Evolutionary conservation across 192 early-diverging fungal species (phyloP).

Genomic region (Backusella liffmaniae): DNA sequence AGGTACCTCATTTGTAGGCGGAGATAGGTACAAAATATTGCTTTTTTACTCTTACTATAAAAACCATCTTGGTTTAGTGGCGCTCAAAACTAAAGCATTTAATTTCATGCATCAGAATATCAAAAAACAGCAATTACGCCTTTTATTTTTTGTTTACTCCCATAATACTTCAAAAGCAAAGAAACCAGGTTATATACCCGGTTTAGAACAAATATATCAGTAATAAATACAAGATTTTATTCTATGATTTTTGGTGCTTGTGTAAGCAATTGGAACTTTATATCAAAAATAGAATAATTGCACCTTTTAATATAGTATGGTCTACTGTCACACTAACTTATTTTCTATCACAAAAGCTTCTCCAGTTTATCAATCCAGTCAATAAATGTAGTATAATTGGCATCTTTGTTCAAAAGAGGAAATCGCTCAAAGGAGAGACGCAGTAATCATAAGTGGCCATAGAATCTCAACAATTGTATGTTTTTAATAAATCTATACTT

Average conservation of each 20-base stretch:
- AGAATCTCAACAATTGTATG: background rate
- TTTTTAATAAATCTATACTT: background rate
- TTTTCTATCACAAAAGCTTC: constrained; percentile 5
- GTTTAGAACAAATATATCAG: background rate
- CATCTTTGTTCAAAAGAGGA: constrained; percentile 9
- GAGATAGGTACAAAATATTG: background rate
- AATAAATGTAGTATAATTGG: background rate
- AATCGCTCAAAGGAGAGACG: background rate
- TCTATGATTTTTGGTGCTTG: background rate
- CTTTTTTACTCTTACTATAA: background rate
- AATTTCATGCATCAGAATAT: background rate
- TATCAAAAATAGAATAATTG: constrained; percentile 6
- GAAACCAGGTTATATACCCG: background rate
- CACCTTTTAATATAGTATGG: background rate
- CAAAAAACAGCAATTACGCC: background rate
- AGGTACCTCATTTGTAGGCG: background rate
- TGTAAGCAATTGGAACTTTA: constrained; percentile 2
- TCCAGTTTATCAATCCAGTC: background rate
- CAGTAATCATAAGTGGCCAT: background rate
- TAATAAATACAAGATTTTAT: background rate
- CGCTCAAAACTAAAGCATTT: background rate
- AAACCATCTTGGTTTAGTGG: background rate
- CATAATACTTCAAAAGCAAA: background rate
- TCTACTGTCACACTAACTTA: background rate
- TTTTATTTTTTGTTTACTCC: background rate